Percentiles rank a stretch among this genome's conserved stretches.
Evolutionary conservation across 192 early-diverging fungal species (phyloP).

Genomic region (Thoreauomyces humboldtii): DNA sequence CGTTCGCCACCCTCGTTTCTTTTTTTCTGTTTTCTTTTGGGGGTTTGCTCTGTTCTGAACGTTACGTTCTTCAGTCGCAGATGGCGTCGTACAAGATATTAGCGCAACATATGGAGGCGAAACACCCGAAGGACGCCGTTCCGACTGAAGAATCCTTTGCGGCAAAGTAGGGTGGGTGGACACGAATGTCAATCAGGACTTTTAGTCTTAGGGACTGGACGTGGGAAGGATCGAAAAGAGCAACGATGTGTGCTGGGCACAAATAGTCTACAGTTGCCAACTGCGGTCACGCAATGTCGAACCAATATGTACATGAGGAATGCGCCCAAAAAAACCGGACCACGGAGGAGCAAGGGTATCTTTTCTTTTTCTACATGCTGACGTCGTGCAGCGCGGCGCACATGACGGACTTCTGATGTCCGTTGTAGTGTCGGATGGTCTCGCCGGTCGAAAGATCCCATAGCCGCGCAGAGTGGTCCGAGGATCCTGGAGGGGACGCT

Average conservation of each 20-base stretch:
- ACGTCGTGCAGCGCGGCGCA: constrained; percentile 84
- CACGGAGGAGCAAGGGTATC: too few species aligned
- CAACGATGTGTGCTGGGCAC: too few species aligned
- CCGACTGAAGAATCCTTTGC: constrained; percentile 26
- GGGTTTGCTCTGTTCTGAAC: background rate
- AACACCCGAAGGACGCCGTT: constrained; percentile 22
- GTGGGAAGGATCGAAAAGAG: too few species aligned
- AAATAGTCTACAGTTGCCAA: too few species aligned
- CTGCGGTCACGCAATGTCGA: too few species aligned
- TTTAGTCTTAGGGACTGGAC: too few species aligned
- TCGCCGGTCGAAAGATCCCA: constrained; percentile 80
- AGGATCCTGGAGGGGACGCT: constrained; percentile 57
- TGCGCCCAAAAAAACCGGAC: too few species aligned
- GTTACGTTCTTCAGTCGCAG: constrained; percentile 7
- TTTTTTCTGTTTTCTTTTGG: background rate
- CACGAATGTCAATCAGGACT: too few species aligned
- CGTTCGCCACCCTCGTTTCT: background rate
- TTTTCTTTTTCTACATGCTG: constrained; percentile 40
- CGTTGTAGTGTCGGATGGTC: constrained; percentile 83
- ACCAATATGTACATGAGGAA: too few species aligned
- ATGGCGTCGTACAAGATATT: constrained; percentile 34
- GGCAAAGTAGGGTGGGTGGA: background rate
- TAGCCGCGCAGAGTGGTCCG: constrained; percentile 76
- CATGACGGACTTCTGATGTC: constrained; percentile 85
- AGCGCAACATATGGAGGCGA: constrained; percentile 33